phyloP scores from a whole-genome alignment of 352 stramenopile genomes.

The Globisporangium iwayamae region DNA sequence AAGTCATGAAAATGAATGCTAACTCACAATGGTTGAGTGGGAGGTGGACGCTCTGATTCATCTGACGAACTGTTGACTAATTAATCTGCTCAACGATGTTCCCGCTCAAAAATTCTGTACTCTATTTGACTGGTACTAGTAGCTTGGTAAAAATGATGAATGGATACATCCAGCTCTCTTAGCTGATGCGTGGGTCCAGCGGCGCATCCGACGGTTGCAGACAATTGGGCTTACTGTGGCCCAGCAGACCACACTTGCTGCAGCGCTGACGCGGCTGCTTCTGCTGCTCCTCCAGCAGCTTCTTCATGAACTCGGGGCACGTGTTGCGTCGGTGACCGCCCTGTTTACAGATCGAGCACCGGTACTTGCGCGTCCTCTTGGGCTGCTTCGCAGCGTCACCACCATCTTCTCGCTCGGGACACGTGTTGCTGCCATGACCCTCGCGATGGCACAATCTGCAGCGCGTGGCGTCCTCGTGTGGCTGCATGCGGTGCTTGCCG shows the following conservation, averaged over 20 bases:
- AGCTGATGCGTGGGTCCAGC: background rate
- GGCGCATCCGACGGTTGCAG: background rate
- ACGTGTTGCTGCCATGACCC: background rate
- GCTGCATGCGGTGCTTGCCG: background rate
- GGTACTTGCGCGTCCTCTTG: background rate
- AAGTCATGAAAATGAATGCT: background rate
- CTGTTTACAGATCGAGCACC: background rate
- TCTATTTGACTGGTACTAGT: too few species aligned
- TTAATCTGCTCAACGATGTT: background rate
- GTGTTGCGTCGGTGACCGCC: background rate
- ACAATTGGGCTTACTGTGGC: background rate
- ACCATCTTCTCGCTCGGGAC: background rate
- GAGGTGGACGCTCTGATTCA: background rate
- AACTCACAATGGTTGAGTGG: background rate
- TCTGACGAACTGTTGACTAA: background rate
- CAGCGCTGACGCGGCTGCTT: background rate
- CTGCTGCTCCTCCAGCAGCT: background rate
- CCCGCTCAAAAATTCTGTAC: too few species aligned
- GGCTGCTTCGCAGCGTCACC: background rate
- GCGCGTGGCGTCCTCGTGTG: background rate
- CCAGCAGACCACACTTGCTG: constrained; percentile 8
- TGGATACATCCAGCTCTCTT: background rate
- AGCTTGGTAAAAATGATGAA: too few species aligned
- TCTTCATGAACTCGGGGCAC: background rate
- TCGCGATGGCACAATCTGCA: background rate